phyloP scores from a whole-genome alignment of 805 yeast species.

The Metschnikowia dekortorum region DNA sequence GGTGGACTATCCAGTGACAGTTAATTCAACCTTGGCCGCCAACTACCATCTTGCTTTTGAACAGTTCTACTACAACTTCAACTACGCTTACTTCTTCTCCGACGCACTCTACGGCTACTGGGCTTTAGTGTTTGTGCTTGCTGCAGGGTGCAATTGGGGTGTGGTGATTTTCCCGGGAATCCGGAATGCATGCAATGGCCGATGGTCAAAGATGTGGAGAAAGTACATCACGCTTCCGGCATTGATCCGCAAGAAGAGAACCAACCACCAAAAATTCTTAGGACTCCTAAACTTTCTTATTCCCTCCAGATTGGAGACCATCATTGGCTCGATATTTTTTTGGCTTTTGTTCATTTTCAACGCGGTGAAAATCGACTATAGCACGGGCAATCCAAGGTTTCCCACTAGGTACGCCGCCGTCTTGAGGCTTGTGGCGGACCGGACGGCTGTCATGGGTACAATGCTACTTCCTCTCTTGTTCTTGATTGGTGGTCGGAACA shows the following conservation, averaged over 20 bases:
- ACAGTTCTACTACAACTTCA: conserved; percentile 8
- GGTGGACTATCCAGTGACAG: conserved; percentile 10
- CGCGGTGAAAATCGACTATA: conserved; percentile 20
- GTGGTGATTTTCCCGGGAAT: conserved; percentile 12
- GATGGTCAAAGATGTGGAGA: conserved; percentile 31
- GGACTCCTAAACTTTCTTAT: conserved; percentile 26
- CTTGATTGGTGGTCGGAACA: conserved; percentile 18
- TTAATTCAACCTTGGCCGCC: conserved; percentile 4
- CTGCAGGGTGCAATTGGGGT: conserved; percentile 14
- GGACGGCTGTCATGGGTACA: conserved; percentile 16
- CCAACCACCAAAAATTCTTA: conserved; percentile 21
- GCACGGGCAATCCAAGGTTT: conserved; percentile 35
- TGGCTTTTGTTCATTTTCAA: conserved; percentile 11
- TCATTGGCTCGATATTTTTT: conserved; percentile 19
- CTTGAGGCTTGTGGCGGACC: conserved; percentile 11
- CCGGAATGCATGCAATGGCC: conserved; percentile 16
- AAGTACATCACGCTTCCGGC: conserved; percentile 39
- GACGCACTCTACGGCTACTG: conserved; percentile 12
- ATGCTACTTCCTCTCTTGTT: conserved; percentile 16
- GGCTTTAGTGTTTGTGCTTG: conserved; percentile 11
- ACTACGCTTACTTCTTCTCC: conserved; percentile 11
- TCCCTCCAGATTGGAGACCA: conserved; percentile 21
- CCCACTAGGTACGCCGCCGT: conserved; percentile 6
- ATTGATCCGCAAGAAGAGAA: conserved; percentile 23
- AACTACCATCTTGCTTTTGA: conserved; percentile 4